These are phyloP conservation scores for Haematococcus sp. DNA, from an alignment of 139 green algal species.

Conservation along the genomic window DNA sequence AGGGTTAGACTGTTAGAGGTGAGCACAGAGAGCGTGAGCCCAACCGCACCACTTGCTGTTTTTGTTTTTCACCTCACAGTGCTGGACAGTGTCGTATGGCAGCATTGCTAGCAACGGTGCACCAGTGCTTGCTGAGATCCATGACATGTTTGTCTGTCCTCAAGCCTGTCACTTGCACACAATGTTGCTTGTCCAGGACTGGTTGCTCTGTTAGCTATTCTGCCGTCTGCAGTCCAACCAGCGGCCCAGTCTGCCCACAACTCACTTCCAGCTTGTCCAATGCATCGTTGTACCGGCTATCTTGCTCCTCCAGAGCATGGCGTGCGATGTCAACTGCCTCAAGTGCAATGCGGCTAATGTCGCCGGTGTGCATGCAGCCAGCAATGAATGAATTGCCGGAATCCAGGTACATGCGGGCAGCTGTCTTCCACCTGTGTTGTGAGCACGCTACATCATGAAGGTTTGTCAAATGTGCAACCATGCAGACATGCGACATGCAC, in stretches of 20 bases:
- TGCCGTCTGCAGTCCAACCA: too few species aligned
- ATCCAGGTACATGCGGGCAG: conserved; percentile 25
- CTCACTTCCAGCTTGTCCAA: conserved; percentile 33
- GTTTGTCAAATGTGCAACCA: not conserved
- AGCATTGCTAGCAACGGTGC: too few species aligned
- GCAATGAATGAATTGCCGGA: conserved; percentile 19
- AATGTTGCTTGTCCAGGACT: too few species aligned
- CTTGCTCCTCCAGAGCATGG: conserved; percentile 15
- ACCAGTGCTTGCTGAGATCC: too few species aligned
- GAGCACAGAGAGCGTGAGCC: too few species aligned
- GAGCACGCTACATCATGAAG: not conserved
- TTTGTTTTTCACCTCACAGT: too few species aligned
- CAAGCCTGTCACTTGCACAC: too few species aligned
- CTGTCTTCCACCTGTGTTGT: conserved; percentile 25
- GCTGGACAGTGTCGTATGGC: too few species aligned
- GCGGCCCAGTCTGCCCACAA: not conserved
- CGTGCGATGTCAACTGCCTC: conserved; percentile 18
- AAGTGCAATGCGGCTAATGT: conserved; percentile 7
- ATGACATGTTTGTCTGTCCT: too few species aligned
- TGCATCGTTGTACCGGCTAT: conserved; percentile 35
- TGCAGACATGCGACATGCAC: not conserved
- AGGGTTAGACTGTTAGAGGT: too few species aligned
- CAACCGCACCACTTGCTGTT: too few species aligned
- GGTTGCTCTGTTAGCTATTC: too few species aligned
- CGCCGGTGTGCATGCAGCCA: conserved; percentile 10